Evolutionary conservation across 306 rosid genomes (phyloP), one percentile per base, ranked within the genome.

Genomic region (Cajanus cajan): DNA sequence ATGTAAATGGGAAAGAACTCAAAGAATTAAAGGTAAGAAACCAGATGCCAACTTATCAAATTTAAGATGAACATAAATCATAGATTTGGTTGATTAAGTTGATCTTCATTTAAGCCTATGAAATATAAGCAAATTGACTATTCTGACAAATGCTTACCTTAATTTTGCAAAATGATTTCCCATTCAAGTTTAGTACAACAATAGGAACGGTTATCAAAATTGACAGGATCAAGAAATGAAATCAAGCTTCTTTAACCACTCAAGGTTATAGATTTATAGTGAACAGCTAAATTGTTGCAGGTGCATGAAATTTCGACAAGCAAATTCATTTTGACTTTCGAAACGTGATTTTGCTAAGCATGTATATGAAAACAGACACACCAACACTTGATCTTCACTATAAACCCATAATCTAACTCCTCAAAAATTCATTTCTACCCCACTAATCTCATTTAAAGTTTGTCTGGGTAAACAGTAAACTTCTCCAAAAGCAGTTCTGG

Each of bases 171-270:
- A 70, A 61, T 8, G 31, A 37, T 57, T 9, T 31, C 8, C 15
- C 73, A 16, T 6, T 14, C 31, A 59, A 36, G 28, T 48, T 36
- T 63, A 6, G 68, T 50, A 22, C 40, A 71, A 8, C 48, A n/a
- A 69, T 24, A 36, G 7, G 63, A 2, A 39, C 13, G 4, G 15
- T 8, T 15, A 14, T 72, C 16, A 63, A 5, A 58, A 43, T 21
- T 9, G 8, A 44, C 4, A 58, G 8, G 21, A 13, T 48, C 25
- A 31, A n/a, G 51, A 77, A 51, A 71, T 21, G 16, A 14, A 57
- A 71, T 64, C 70, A 50, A 15, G 25, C 58, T 68, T 44, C 13
- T 50, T 16, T 25, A 64, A 70, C 59, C 62, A 78, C 64, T 19
- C 5, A 14, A 48, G 54, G 68, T 43, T 64, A 13, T 47, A 57